Percentiles rank a stretch among this genome's conserved stretches.
phyloP scores from a whole-genome alignment of 1,284 basidiomycete genomes.

The Bjerkandera adusta region DNA sequence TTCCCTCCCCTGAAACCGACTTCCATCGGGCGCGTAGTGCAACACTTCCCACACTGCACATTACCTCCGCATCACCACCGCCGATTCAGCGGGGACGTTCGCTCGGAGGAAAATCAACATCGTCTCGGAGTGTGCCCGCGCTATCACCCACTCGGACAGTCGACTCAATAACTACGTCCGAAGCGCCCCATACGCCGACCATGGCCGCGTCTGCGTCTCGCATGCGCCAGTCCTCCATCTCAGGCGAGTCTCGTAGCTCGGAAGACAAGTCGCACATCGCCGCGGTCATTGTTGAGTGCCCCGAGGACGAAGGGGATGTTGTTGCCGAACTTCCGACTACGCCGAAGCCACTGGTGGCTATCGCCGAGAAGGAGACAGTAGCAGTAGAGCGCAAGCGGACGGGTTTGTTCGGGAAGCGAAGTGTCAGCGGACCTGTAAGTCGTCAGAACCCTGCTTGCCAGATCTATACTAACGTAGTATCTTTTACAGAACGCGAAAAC shows the following conservation, averaged over 20 bases:
- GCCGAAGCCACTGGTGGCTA: neutral
- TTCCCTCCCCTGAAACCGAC: too few relatives aligned
- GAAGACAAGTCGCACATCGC: conserved; percentile 1
- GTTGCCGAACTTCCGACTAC: neutral
- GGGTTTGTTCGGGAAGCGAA: conserved; percentile 10
- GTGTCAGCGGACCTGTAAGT: conserved; percentile 1
- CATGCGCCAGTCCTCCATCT: conserved; percentile 13
- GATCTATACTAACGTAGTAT: neutral
- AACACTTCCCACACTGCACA: too few relatives aligned
- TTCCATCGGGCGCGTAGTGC: too few relatives aligned
- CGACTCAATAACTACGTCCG: conserved; percentile 22
- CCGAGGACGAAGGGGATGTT: conserved; percentile 8
- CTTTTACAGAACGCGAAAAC: conserved; percentile 1
- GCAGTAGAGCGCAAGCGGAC: conserved; percentile 5
- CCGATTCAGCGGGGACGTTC: conserved; percentile 11
- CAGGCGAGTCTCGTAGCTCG: conserved; percentile 16
- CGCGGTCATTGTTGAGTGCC: conserved; percentile 16
- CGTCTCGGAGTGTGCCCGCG: conserved; percentile 19
- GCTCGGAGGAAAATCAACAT: conserved; percentile 4
- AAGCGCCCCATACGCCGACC: conserved; percentile 24
- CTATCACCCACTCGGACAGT: conserved; percentile 29
- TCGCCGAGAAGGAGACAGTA: neutral
- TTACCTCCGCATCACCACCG: too few relatives aligned
- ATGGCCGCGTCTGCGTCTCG: conserved; percentile 10
- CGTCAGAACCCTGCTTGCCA: neutral